Evolutionary conservation across 2,329 filamentous ascomycete genomes (phyloP), one percentile per base, ranked within the genome.

Genomic region (Cucurbitaria berberidis): DNA sequence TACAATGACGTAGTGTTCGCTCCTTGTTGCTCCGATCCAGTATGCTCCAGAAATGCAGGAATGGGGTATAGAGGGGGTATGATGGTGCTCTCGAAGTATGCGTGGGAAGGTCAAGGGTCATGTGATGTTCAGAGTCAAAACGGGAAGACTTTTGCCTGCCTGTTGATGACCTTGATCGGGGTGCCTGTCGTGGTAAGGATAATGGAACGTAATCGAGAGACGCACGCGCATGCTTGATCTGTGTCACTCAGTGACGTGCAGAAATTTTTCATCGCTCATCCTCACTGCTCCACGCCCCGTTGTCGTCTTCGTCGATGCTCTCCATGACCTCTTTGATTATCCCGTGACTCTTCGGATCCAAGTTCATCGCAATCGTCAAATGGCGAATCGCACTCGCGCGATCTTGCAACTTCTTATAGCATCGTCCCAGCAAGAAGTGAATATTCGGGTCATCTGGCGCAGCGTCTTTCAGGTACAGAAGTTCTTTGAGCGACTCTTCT

Each of bases 241-340:
- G 10, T 21, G 18, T 13, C 34, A 36, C 34, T 18, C 18, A 36
- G 34, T 15, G 34, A 18, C 34, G 24, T 27, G 10, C 26, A 15
- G 35, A 1, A 41, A 22, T n/a, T 26, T 15, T 11, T 66, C 59
- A 69, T 42, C 57, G 45, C 16, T 74, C 69, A 27, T 72, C 71
- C n/a, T 69, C 72, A 53, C 68, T 72, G 43, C 68, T 70, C 67
- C 66, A 69, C 2, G 57, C 64, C 3, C 56, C 72, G 51, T 82
- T 81, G 19, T 84, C 83, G 55, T 90, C 88, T 51, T 92, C 88
- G 67, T 96, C 91, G 52, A 98, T 84, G 65, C 88, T 89, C 79
- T 98, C 93, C 78, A 99, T 97, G 16, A 91, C 92, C 73, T 96
- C 92, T 77, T 98, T 99, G 76, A 99, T 97, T 74, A 92, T 89